A percentile compares a stretch with the other conserved stretches of the same genome.
Conservation (phyloP, 225 moss, liverwort and hornwort genomes). For the Straminergon stramineum region DNA sequence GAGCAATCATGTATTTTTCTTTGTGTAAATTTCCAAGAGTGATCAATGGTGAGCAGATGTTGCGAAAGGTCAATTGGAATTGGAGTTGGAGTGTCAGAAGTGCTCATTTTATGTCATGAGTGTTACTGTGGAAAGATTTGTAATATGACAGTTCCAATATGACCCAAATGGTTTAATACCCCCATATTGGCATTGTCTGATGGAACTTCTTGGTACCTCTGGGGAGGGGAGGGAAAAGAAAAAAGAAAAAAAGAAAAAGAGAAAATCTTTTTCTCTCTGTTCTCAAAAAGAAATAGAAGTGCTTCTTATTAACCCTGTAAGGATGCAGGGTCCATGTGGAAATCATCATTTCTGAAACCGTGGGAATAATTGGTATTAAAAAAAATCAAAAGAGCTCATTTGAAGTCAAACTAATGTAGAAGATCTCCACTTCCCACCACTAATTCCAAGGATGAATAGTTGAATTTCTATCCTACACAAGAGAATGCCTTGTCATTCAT, state of each 20-base stretch:
- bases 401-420: no score
- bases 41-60: neutral
- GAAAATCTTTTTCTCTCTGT: no score
- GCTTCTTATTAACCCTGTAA: no score
- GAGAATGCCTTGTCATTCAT: no score
- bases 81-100: neutral
- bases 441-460: no score
- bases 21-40: neutral
- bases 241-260: neutral
- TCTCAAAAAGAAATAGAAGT: neutral
- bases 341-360: no score
- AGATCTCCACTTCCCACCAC: no score
- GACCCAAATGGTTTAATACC: neutral
- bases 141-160: neutral
- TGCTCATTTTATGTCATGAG: neutral
- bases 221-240: neutral
- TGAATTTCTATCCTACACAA: no score
- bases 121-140: neutral
- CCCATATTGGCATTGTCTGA: neutral
- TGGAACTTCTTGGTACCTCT: neutral
- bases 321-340: no score
- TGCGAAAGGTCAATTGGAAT: neutral
- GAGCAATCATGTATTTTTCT: neutral
- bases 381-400: no score
- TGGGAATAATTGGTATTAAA: no score